phyloP scores from a whole-genome alignment of 2,329 filamentous ascomycete species.

The Beauveria medogensis region DNA sequence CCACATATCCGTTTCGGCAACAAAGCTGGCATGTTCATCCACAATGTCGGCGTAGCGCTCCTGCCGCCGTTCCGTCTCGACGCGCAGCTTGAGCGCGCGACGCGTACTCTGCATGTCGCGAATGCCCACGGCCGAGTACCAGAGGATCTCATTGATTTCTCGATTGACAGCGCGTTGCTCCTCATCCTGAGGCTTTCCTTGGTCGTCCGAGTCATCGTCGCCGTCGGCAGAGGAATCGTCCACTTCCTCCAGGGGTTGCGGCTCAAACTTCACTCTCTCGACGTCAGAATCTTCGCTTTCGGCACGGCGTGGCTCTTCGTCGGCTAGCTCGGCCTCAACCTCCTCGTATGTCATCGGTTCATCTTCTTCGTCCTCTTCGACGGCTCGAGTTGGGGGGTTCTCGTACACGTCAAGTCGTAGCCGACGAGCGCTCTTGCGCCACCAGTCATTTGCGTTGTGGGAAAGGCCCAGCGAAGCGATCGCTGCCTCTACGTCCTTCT shows the following conservation, averaged over 20 bases:
- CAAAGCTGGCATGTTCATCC: slow-evolving; percentile 31
- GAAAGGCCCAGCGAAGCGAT: slow-evolving; percentile 37
- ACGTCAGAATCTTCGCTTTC: not conserved
- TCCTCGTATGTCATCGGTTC: slow-evolving; percentile 33
- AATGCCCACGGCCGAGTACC: slow-evolving; percentile 32
- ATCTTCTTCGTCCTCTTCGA: slow-evolving; percentile 19
- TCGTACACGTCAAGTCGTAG: slow-evolving; percentile 40
- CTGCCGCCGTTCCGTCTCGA: slow-evolving; percentile 33
- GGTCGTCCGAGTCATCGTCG: slow-evolving; percentile 7
- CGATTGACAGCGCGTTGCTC: slow-evolving; percentile 23
- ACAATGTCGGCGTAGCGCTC: slow-evolving; percentile 36
- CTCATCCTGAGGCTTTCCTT: slow-evolving; percentile 12
- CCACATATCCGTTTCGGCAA: slow-evolving; percentile 40
- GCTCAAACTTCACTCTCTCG: not conserved
- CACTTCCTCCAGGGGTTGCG: not conserved
- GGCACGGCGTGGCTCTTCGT: slow-evolving; percentile 9
- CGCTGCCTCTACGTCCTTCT: slow-evolving; percentile 42
- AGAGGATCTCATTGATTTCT: slow-evolving; percentile 36
- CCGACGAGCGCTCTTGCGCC: slow-evolving; percentile 41
- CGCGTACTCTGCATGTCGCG: slow-evolving; percentile 29
- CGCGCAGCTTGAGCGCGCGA: slow-evolving; percentile 28
- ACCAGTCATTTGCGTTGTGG: slow-evolving; percentile 32
- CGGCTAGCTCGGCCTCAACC: slow-evolving; percentile 32
- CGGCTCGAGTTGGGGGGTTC: slow-evolving; percentile 20
- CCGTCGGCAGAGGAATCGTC: slow-evolving; percentile 12